Percentiles rank a stretch among this genome's conserved stretches.
phyloP scores from a whole-genome alignment of 768 basidiomycete species.

The Myochromella boudieri region DNA sequence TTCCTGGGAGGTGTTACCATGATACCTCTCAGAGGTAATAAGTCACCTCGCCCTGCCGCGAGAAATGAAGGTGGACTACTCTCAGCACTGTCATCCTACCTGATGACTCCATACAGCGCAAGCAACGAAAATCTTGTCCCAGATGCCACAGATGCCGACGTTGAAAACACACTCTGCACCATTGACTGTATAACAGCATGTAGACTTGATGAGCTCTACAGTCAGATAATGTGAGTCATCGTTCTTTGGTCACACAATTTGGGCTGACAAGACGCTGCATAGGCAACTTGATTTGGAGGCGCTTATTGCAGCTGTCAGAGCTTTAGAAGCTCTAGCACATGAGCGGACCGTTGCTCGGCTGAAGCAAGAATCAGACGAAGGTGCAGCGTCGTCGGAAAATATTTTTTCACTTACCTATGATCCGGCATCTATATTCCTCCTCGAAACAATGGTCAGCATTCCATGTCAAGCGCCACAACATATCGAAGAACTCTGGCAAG shows the following conservation, averaged over 20 bases:
- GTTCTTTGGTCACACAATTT: not conserved
- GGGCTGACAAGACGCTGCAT: slow-evolving; percentile 3
- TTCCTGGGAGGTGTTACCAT: slow-evolving; percentile 93
- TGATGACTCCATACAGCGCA: slow-evolving; percentile 89
- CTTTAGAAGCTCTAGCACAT: slow-evolving; percentile 88
- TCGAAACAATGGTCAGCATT: slow-evolving; percentile 94
- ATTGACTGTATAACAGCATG: slow-evolving; percentile 96
- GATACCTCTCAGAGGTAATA: slow-evolving; percentile 84
- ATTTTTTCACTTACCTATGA: slow-evolving; percentile 82
- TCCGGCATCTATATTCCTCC: slow-evolving; percentile 89
- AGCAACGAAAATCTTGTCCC: slow-evolving; percentile 77
- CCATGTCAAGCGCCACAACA: slow-evolving; percentile 72
- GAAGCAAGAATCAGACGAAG: slow-evolving; percentile 68
- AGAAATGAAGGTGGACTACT: slow-evolving; percentile 88
- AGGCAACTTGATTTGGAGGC: slow-evolving; percentile 82
- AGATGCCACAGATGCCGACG: slow-evolving; percentile 86
- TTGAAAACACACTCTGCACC: slow-evolving; percentile 92
- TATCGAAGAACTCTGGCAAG: slow-evolving; percentile 88
- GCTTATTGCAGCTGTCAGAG: slow-evolving; percentile 79
- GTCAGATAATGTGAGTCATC: slow-evolving; percentile 84
- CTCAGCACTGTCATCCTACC: slow-evolving; percentile 91
- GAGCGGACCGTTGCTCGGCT: slow-evolving; percentile 81
- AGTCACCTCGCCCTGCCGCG: slow-evolving; percentile 59
- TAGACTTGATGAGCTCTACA: slow-evolving; percentile 90
- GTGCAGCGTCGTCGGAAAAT: slow-evolving; percentile 35